Percentiles rank a stretch among this genome's conserved stretches.
Evolutionary conservation across 2,329 filamentous ascomycete species (phyloP).

Genomic region (Sclerotinia nivalis): DNA sequence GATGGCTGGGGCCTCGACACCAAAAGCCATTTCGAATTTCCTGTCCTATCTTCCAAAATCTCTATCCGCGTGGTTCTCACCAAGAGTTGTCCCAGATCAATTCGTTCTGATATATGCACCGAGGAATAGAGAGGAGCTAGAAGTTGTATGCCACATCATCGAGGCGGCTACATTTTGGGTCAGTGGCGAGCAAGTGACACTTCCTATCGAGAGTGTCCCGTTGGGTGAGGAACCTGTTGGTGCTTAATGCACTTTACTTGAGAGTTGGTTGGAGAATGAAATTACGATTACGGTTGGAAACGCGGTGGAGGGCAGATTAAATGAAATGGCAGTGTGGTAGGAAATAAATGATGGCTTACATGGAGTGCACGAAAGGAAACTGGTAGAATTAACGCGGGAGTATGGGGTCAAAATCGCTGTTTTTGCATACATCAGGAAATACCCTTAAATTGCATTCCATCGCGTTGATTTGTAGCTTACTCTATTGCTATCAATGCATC

Average conservation of each 20-base stretch:
- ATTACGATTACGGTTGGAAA: background rate
- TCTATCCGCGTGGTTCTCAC: constrained; percentile 7
- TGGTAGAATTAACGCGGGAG: constrained; percentile 6
- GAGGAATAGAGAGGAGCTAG: constrained; percentile 65
- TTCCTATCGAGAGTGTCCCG: constrained; percentile 28
- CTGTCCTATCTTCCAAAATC: constrained; percentile 6
- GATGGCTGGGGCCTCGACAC: constrained; percentile 62
- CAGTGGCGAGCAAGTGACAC: constrained; percentile 32
- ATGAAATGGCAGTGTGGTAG: background rate
- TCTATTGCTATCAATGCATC: constrained; percentile 1
- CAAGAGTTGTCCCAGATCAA: constrained; percentile 58
- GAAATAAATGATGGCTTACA: background rate
- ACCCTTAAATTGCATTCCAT: constrained; percentile 14
- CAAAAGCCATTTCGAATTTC: background rate
- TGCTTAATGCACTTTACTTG: background rate
- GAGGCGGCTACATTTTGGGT: constrained; percentile 74
- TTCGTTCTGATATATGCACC: constrained; percentile 86
- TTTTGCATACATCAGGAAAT: constrained; percentile 15
- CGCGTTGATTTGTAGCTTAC: background rate
- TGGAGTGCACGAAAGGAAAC: background rate
- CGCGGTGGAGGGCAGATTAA: background rate
- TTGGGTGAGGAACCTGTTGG: background rate
- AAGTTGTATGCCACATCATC: constrained; percentile 67
- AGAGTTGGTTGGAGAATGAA: background rate
- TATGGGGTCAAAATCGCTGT: constrained; percentile 10